Percentiles rank a stretch among this genome's conserved stretches.
phyloP scores from a whole-genome alignment of 805 yeast species.

The Candida gorgasii region DNA sequence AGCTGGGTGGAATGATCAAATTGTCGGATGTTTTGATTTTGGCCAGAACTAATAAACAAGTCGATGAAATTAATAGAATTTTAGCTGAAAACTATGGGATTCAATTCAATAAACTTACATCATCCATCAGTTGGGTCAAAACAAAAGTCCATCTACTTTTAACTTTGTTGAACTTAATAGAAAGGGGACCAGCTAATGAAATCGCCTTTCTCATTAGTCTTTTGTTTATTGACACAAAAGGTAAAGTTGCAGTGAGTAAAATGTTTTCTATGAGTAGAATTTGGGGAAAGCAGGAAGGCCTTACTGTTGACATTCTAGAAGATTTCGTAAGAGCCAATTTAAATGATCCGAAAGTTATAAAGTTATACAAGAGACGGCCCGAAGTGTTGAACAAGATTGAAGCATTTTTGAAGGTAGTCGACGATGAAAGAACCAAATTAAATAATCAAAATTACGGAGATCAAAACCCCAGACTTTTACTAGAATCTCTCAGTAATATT shows the following conservation, averaged over 20 bases:
- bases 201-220: slow-evolving; percentile 32
- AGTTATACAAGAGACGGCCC: slow-evolving; percentile 6
- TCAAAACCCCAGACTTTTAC: slow-evolving; percentile 35
- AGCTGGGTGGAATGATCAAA: slow-evolving; percentile 43
- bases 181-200: slow-evolving; percentile 32
- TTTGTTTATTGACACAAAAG: slow-evolving; percentile 24
- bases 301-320: slow-evolving; percentile 13
- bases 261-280: slow-evolving; percentile 24
- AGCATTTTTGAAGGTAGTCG: slow-evolving; percentile 18
- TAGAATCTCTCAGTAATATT: slow-evolving; percentile 32
- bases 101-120: slow-evolving; percentile 43
- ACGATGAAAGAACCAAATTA: slow-evolving; percentile 12
- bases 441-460: slow-evolving; percentile 18
- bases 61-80: slow-evolving; percentile 38
- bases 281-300: slow-evolving; percentile 13
- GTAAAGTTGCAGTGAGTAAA: slow-evolving; percentile 25
- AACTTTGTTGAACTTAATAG: slow-evolving; percentile 48
- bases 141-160: slow-evolving; percentile 46
- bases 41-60: slow-evolving; percentile 52
- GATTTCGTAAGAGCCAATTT: slow-evolving; percentile 23
- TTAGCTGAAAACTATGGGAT: slow-evolving; percentile 41
- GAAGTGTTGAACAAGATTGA: slow-evolving; percentile 5
- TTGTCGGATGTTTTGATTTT: slow-evolving; percentile 55
- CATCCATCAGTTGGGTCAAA: slow-evolving; percentile 54
- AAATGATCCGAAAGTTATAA: slow-evolving; percentile 5